Conservation (phyloP, 2,329 filamentous ascomycete genomes). For the Fusarium domesticum region DNA sequence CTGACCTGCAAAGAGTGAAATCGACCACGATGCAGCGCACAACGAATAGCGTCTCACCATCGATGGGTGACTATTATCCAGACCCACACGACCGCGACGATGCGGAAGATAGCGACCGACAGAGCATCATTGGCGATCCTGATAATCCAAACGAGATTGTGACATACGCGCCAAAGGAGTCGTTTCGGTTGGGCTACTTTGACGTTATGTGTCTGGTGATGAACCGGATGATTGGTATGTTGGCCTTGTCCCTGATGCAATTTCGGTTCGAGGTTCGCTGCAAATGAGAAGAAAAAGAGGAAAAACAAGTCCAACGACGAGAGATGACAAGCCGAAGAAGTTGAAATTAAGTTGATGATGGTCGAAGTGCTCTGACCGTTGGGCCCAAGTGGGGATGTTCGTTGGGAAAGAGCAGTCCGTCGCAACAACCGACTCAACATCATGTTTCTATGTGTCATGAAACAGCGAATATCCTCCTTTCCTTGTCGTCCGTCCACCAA, state of each 20-base stretch:
- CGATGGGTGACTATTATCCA: constrained; percentile 8
- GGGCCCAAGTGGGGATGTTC: constrained; percentile 23
- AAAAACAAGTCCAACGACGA: background rate
- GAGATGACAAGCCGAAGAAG: background rate
- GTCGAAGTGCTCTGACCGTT: background rate
- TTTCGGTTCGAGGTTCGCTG: too few species aligned
- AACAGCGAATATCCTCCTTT: background rate
- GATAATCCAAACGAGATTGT: constrained; percentile 31
- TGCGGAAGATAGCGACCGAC: constrained; percentile 19
- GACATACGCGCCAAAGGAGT: constrained; percentile 34
- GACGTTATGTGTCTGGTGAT: constrained; percentile 37
- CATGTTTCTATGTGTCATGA: constrained; percentile 17
- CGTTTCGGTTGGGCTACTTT: constrained; percentile 36
- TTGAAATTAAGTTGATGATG: constrained; percentile 18
- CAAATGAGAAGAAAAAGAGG: background rate
- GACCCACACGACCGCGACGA: constrained; percentile 7
- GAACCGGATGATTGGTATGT: constrained; percentile 39
- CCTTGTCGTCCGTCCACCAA: background rate
- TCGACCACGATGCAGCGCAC: background rate
- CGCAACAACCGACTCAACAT: background rate
- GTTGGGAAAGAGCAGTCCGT: background rate
- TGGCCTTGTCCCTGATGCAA: background rate
- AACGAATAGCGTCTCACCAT: constrained; percentile 32
- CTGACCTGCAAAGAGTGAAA: background rate
- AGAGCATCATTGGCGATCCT: constrained; percentile 8